Percentiles rank a stretch among this genome's conserved stretches.
These are phyloP conservation scores for Sarcomyxa edulis DNA, from an alignment of 768 basidiomycete genomes.

Conservation along the genomic window DNA sequence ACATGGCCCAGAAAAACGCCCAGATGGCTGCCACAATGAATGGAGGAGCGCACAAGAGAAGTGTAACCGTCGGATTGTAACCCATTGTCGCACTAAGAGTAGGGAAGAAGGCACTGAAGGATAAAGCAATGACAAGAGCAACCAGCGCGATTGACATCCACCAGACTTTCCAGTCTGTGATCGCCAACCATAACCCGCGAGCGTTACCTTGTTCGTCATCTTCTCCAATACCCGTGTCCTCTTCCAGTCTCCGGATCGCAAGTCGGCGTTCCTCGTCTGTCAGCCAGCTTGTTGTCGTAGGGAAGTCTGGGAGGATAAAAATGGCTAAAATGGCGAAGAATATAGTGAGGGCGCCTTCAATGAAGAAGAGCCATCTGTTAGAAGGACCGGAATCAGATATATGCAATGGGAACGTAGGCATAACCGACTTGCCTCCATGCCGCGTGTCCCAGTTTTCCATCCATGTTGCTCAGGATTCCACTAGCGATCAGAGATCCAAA, in stretches of 20 bases:
- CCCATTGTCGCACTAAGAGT: conserved; percentile 63
- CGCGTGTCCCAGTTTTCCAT: conserved; percentile 40
- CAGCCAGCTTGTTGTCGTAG: conserved; percentile 17
- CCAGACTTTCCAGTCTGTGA: conserved; percentile 66
- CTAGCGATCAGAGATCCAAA: conserved; percentile 45
- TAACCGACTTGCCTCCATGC: conserved; percentile 44
- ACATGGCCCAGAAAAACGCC: conserved; percentile 38
- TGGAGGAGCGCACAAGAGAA: conserved; percentile 63
- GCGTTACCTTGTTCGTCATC: conserved; percentile 21
- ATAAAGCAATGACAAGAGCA: conserved; percentile 39
- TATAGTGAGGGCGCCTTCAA: conserved; percentile 6
- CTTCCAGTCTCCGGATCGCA: conserved; percentile 35
- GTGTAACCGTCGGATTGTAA: conserved; percentile 48
- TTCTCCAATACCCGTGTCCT: conserved; percentile 38
- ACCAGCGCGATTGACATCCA: conserved; percentile 49
- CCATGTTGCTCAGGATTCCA: conserved; percentile 40
- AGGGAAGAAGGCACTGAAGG: conserved; percentile 61
- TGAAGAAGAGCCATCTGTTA: conserved; percentile 27
- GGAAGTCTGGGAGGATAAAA: conserved; percentile 32
- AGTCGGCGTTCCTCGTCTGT: conserved; percentile 13
- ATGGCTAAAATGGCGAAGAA: conserved; percentile 18
- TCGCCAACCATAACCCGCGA: conserved; percentile 35
- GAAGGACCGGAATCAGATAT: neutral
- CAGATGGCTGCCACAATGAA: conserved; percentile 47
- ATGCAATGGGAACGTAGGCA: too few species aligned